phyloP scores from a whole-genome alignment of 192 early-diverging fungal genomes.

The Coemansia sp. region DNA sequence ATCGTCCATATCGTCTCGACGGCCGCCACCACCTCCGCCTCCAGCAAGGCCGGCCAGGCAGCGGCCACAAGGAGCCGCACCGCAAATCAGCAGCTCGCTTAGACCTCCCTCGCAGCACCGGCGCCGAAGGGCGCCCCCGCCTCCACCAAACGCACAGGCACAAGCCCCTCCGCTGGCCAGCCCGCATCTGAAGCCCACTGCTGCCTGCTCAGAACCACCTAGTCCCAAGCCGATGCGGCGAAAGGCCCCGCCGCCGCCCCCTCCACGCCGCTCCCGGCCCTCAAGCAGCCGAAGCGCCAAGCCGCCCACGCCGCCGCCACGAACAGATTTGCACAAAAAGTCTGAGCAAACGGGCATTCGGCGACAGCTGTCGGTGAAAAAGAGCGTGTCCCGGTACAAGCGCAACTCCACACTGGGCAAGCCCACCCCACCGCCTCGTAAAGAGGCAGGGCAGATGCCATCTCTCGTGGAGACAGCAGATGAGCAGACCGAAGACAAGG shows the following conservation, averaged over 20 bases:
- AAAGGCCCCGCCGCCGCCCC: constrained; percentile 29
- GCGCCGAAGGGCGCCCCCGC: constrained; percentile 35
- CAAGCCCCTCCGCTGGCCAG: neutral
- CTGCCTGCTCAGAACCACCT: neutral
- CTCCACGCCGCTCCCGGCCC: constrained; percentile 6
- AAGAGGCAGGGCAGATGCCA: too few species aligned
- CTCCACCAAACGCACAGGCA: constrained; percentile 18
- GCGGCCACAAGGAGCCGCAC: neutral
- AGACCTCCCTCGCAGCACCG: constrained; percentile 3
- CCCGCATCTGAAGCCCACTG: neutral
- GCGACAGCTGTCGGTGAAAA: constrained; percentile 47
- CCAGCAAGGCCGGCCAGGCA: neutral
- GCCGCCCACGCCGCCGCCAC: constrained; percentile 10
- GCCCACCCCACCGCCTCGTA: constrained; percentile 28
- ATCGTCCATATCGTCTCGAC: neutral
- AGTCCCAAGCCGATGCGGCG: constrained; percentile 19
- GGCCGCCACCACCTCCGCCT: neutral
- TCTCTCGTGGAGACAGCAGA: too few species aligned
- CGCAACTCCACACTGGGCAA: constrained; percentile 13
- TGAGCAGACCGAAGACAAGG: too few species aligned
- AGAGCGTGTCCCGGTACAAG: constrained; percentile 49
- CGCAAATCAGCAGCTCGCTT: constrained; percentile 4
- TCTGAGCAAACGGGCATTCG: constrained; percentile 42
- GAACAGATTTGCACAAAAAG: constrained; percentile 1
- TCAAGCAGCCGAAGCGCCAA: constrained; percentile 6